Percentiles rank a stretch among this genome's conserved stretches.
These are phyloP conservation scores for Candida chauliodis DNA, from an alignment of 805 yeast species.

Conservation along the genomic window DNA sequence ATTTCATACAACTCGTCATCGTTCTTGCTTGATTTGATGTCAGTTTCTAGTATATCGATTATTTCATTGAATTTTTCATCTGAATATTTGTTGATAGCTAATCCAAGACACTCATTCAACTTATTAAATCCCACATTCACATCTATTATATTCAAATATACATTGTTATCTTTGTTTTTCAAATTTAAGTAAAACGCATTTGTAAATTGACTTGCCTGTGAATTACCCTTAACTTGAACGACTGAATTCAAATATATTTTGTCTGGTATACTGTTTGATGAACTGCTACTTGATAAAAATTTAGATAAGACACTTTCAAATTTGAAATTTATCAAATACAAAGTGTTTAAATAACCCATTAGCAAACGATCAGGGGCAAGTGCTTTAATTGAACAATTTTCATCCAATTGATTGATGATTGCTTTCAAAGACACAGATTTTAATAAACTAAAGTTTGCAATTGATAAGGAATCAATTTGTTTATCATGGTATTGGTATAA, in stretches of 20 bases:
- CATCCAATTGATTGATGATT: conserved; percentile 11
- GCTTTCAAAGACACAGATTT: conserved; percentile 19
- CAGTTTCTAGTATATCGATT: conserved; percentile 8
- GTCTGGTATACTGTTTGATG: conserved; percentile 15
- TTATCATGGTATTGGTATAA: conserved; percentile 22
- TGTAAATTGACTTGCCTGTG: conserved; percentile 38
- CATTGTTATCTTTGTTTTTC: conserved; percentile 40
- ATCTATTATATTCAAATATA: conserved; percentile 42
- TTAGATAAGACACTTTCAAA: conserved; percentile 38
- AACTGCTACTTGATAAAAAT: conserved; percentile 17
- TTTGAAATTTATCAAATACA: conserved; percentile 44
- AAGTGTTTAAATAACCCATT: conserved; percentile 34
- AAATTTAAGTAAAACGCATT: conserved; percentile 40
- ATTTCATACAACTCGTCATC: conserved; percentile 18
- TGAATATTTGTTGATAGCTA: conserved; percentile 34
- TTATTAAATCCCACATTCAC: conserved; percentile 66
- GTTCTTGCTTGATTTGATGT: conserved; percentile 4
- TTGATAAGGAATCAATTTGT: conserved; percentile 19
- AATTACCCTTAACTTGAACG: conserved; percentile 40
- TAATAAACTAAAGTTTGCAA: conserved; percentile 20
- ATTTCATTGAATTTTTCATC: conserved; percentile 5
- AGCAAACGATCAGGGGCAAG: conserved; percentile 47
- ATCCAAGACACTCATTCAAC: conserved; percentile 68
- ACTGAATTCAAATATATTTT: conserved; percentile 24
- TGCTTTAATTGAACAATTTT: conserved; percentile 28